Conservation (phyloP, 345 rosid species). For the Anacardium occidentale region DNA sequence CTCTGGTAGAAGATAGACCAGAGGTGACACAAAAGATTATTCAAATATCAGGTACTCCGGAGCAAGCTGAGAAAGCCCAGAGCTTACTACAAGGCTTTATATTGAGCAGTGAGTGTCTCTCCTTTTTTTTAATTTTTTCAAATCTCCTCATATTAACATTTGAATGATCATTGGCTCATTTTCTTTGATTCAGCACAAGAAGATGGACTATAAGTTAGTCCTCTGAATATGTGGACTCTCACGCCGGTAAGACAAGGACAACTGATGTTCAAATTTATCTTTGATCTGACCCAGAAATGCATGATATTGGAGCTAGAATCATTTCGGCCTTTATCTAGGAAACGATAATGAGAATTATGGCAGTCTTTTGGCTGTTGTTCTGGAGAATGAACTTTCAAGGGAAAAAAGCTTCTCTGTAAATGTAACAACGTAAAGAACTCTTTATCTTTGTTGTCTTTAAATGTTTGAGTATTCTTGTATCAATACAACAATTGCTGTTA, state of each 20-base stretch:
- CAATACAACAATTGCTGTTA: neutral
- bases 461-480: conserved; percentile 21
- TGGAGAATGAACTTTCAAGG: conserved; percentile 4
- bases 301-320: conserved; percentile 8
- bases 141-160: neutral
- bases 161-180: conserved; percentile 4
- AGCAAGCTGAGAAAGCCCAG: conserved; percentile 95
- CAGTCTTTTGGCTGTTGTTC: conserved; percentile 8
- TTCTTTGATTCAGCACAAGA: conserved; percentile 60
- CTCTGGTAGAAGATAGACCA: conserved; percentile 69
- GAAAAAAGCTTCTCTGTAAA: conserved; percentile 35
- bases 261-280: neutral
- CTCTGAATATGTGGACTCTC: conserved; percentile 11
- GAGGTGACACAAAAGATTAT: conserved; percentile 69
- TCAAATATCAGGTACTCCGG: conserved; percentile 90
- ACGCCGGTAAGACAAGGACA: conserved; percentile 11
- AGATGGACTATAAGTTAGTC: conserved; percentile 50
- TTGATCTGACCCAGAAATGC: neutral
- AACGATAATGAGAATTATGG: neutral
- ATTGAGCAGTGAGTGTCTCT: conserved; percentile 73
- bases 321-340: neutral
- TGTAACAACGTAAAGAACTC: conserved; percentile 21
- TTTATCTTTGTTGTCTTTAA: neutral
- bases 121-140: too few relatives aligned
- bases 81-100: conserved; percentile 97